Base-by-base conservation (phyloP, 345 rosid genomes). In the Euphorbia tirucalli region DNA sequence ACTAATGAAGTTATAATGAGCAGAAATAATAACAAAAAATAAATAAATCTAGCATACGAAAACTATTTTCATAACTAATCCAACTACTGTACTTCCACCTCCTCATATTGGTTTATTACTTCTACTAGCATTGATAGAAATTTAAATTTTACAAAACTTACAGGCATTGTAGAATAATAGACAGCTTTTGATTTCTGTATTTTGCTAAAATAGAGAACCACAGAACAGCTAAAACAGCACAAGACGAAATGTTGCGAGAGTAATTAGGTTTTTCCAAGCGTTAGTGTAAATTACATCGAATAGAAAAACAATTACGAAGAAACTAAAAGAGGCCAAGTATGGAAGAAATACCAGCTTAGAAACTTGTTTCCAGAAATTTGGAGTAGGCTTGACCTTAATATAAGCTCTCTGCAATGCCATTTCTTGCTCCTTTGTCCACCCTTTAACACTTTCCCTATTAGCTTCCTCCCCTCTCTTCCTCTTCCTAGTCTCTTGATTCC, bases 361-460 rank as follows among this genome's bases (percentile, higher is more conserved):
- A 69, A 91, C 93, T 60, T 84, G 85, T 79, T 86, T 91, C 97
- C 97, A 91, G 83, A 91, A 91, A 71, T 72, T 60, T 14, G 97
- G 97, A 2, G 91, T 84, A 7, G 97, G 93, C 83, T 93, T 88
- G 28, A 77, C 82, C 10, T 80, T 69, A 68, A 88, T 73, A 78
- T 88, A 96, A 75, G 99, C 97, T 76, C 86, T 83, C 48, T 90
- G 89, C 83, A 96, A 78, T 32, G 87, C 87, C 70, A 82, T 68
- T 79, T 89, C 97, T 68, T 92, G 84, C 64, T 89, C 94, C 68
- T 71, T 60, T 39, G 91, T 85, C 99, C 99, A 95, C 35, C 77
- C 91, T 52, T 69, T 75, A 63, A 71, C 68, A 61, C 28, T 62
- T 1, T 37, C 65, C 58, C 46, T 28, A 11, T 46, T 22, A 28